Base-by-base conservation (phyloP, 495 filamentous ascomycete species). In the Xeromyces bisporus region DNA sequence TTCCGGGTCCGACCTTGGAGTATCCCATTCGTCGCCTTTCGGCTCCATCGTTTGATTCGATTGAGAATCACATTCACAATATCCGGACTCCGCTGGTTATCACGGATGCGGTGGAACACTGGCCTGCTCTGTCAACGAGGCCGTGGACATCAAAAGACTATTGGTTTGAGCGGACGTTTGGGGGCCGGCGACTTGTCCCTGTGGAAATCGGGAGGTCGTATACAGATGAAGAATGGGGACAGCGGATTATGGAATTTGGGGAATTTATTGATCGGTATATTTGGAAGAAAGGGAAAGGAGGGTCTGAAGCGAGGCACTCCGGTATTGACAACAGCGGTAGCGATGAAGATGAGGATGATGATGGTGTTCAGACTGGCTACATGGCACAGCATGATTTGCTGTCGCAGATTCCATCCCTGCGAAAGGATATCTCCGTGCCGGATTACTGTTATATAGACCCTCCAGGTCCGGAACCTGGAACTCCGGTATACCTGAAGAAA, bases 341-440 rank as follows among this genome's bases (percentile, higher is more conserved):
- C 13, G 28, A 39, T 2, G 32, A 23, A 13, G 38, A 37, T 1
- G n/a, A n/a, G n/a, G 33, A 32, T 2, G 36, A 34, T 6, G 33
- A 50, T 17, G 40, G 36, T 1, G 33, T 25, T 2, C 46, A 53
- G 26, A 51, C 52, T n/a, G 80, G 66, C 3, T 99, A 99, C 42
- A 64, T 99, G 25, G 89, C 89, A 10, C 89, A 99, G 45, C 82
- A 96, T 52, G 74, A 80, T 35, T 65, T 97, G 15, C 72, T 97
- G 36, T 39, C 67, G 0, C 89, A 97, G 43, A 76, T 97, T 10
- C 83, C 91, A 0, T 47, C 64, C 5, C 58, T 97, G 11, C 64
- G 77, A 2, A 56, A 67, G 26, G 89, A 96, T 42, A 80, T 99
- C 26, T 43, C 49, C 11, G 60, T 83, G 7, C 89, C 89, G 0